Evolutionary conservation across 202 grass and related monocot genomes (phyloP).

Genomic region (Carex sylvatica): DNA sequence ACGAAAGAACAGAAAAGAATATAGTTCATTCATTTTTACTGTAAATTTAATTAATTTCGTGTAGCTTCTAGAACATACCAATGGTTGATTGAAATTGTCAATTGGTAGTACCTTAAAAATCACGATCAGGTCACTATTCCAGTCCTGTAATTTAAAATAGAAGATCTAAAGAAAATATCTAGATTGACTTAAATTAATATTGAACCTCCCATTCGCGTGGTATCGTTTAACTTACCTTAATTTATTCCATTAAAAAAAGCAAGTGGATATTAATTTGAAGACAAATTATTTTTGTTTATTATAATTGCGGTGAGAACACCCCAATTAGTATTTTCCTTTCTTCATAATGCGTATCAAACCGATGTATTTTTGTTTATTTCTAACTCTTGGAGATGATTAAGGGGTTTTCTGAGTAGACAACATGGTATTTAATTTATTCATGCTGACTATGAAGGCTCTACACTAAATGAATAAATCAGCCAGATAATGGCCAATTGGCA

Average conservation of each 20-base stretch:
- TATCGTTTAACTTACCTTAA: not conserved
- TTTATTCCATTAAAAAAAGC: not conserved
- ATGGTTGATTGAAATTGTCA: not conserved
- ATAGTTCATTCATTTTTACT: not conserved
- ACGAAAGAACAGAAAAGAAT: not conserved
- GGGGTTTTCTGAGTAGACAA: not conserved
- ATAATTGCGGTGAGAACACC: not conserved
- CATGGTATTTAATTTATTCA: slow-evolving; percentile 9
- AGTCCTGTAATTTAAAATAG: not conserved
- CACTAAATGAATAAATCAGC: slow-evolving; percentile 7
- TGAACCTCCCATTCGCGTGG: not conserved
- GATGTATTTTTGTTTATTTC: not conserved
- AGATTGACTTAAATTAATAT: not conserved
- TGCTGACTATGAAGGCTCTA: not conserved
- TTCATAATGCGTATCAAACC: not conserved
- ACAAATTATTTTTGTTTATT: not conserved
- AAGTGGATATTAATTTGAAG: not conserved
- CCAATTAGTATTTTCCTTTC: not conserved
- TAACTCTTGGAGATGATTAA: not conserved
- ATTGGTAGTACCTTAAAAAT: not conserved
- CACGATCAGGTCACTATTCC: not conserved
- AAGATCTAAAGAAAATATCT: not conserved
- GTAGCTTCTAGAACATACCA: not conserved
- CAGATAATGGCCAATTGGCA: not conserved
- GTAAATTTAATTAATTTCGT: not conserved